Base-by-base conservation (phyloP, 768 basidiomycete genomes). In the Psilocybe tampanensis region DNA sequence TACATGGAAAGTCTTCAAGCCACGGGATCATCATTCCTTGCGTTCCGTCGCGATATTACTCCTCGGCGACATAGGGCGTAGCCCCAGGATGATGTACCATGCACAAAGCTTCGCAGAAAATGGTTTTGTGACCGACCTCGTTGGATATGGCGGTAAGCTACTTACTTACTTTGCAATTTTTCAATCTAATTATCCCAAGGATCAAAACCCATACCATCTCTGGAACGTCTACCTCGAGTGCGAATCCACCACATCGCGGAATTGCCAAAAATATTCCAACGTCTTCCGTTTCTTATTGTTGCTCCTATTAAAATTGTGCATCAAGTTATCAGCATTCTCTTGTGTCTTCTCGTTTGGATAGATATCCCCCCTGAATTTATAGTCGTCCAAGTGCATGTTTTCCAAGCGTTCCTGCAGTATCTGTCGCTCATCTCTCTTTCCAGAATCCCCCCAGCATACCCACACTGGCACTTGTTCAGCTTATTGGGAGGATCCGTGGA, bases 61-160 rank as follows among this genome's bases (percentile, higher is more conserved):
- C 13, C 80, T 99, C 9, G 97, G 97, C 9, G 97, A 99, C 75
- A 86, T 99, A 47, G 97, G 96, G 1, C 83, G 97, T 55, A 94
- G 92, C 68, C 97, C 97, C 11, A 81, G 97, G 52, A 98, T 98
- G 93, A 96, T 98, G 93, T 98, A 98, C 70, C 97, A 99, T 65
- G 90, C 96, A 0, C 86, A 96, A 69, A 95, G 92, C 67, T 92
- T 99, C 68, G 89, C 92, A 36, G 83, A 87, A 55, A 81, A 86
- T 52, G 85, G 80, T 5, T 97, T 92, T 70, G 74, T 82, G 56
- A 94, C 93, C 1, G 84, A 85, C 63, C 67, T 99, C 17, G 83
- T 98, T 54, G 96, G 94, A 15, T 97, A 97, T 69, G 75, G 78
- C 72, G 94, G 96, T 94, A 61, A 62, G 82, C 1, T 13, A 19